Evolutionary conservation across 305 asterid species (phyloP).

Genomic region (Fraxinus albicans): DNA sequence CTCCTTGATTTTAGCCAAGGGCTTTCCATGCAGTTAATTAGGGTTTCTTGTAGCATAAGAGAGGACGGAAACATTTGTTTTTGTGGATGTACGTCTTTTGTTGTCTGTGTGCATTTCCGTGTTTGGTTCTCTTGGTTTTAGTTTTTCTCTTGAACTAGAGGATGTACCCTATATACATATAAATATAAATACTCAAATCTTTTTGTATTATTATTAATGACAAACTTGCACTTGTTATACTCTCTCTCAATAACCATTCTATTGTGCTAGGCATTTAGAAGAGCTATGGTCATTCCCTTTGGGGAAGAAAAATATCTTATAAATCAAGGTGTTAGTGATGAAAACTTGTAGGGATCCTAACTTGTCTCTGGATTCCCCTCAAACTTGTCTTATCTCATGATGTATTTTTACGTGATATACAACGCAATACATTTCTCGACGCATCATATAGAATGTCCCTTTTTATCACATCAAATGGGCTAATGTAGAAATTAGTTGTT

Average conservation of each 20-base stretch:
- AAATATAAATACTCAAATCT: not conserved
- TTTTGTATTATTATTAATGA: not conserved
- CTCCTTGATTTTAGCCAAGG: not conserved
- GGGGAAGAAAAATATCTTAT: slow-evolving; percentile 1
- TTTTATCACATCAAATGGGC: not conserved
- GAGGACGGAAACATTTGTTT: not conserved
- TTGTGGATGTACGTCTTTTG: not conserved
- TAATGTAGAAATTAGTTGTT: not conserved
- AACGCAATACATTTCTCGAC: not conserved
- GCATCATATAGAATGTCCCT: not conserved
- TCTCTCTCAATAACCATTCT: not conserved
- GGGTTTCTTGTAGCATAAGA: not conserved
- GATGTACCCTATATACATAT: not conserved
- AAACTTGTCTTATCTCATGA: not conserved
- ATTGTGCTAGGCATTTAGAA: not conserved
- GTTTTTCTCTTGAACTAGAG: slow-evolving; percentile 5
- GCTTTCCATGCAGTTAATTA: not conserved
- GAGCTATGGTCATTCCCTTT: not conserved
- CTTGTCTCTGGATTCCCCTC: not conserved
- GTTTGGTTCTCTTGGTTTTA: not conserved
- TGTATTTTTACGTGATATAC: not conserved
- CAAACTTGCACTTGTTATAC: slow-evolving; percentile 6
- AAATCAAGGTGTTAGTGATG: not conserved
- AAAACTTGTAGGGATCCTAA: not conserved
- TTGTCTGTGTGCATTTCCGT: not conserved